Conservation (phyloP, 2,329 filamentous ascomycete genomes). For the Claviceps capensis region DNA sequence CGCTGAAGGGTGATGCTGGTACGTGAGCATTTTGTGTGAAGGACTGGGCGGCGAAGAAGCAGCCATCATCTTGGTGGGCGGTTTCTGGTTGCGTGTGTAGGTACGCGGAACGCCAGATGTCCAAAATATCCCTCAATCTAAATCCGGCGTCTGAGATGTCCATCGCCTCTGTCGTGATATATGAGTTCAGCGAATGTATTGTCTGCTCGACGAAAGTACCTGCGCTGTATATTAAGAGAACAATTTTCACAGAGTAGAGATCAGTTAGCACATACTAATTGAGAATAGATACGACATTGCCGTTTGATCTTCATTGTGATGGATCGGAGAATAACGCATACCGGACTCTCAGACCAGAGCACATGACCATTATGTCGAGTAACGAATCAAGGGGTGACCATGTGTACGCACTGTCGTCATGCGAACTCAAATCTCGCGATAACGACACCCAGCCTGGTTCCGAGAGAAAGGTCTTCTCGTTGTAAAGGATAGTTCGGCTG, state of each 20-base stretch:
- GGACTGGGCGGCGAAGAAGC: background rate
- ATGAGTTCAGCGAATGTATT: background rate
- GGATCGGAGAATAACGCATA: conserved; percentile 4
- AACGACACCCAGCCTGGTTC: conserved; percentile 12
- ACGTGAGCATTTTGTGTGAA: background rate
- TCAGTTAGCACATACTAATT: background rate
- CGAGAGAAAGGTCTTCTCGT: conserved; percentile 11
- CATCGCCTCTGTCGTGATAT: background rate
- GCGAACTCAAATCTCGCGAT: background rate
- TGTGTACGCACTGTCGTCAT: background rate
- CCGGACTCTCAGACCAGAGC: conserved; percentile 18
- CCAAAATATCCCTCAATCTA: conserved; percentile 4
- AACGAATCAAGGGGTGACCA: conserved; percentile 12
- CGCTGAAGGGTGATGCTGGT: background rate
- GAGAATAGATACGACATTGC: background rate
- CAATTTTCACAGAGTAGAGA: background rate
- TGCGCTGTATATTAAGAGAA: background rate
- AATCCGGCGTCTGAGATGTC: conserved; percentile 4
- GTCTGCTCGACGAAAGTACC: background rate
- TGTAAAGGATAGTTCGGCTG: conserved; percentile 19
- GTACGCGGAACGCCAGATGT: conserved; percentile 8
- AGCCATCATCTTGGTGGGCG: background rate
- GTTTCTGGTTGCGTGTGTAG: background rate
- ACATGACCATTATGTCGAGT: conserved; percentile 17
- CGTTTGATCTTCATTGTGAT: background rate